Conservation (phyloP, 352 stramenopile genomes). For the Globisporangium recalcitrans region DNA sequence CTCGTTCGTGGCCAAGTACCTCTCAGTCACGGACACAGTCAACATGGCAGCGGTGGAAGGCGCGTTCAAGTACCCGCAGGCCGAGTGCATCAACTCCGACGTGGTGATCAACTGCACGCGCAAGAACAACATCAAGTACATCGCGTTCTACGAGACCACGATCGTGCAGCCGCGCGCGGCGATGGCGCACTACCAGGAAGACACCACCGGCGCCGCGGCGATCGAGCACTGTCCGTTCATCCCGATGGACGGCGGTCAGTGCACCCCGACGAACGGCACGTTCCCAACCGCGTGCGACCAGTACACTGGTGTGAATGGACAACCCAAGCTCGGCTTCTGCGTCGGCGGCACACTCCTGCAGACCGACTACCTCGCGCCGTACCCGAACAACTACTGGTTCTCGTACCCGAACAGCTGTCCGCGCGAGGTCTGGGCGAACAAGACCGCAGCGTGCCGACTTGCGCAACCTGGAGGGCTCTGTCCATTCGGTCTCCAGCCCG, state of each 20-base stretch:
- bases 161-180: conserved; percentile 36
- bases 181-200: conserved; percentile 41
- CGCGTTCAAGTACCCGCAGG: conserved; percentile 55
- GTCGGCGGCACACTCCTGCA: conserved; percentile 37
- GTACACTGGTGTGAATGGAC: conserved; percentile 40
- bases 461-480: conserved; percentile 43
- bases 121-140: conserved; percentile 55
- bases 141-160: conserved; percentile 62
- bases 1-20: conserved; percentile 37
- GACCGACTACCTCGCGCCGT: conserved; percentile 51
- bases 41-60: conserved; percentile 51
- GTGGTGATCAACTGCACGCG: conserved; percentile 36
- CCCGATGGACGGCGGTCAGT: conserved; percentile 57
- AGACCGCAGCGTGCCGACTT: conserved; percentile 34
- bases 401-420: conserved; percentile 77
- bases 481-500: conserved; percentile 35
- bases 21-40: conserved; percentile 40
- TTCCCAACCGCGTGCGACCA: conserved; percentile 43
- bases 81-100: conserved; percentile 51
- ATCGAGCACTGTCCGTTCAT: conserved; percentile 48
- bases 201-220: conserved; percentile 13
- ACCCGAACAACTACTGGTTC: conserved; percentile 78
- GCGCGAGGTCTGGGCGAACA: conserved; percentile 30
- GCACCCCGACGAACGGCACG: conserved; percentile 30
- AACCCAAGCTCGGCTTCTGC: conserved; percentile 42